phyloP scores from a whole-genome alignment of 768 basidiomycete genomes.

The Mycena rosella region DNA sequence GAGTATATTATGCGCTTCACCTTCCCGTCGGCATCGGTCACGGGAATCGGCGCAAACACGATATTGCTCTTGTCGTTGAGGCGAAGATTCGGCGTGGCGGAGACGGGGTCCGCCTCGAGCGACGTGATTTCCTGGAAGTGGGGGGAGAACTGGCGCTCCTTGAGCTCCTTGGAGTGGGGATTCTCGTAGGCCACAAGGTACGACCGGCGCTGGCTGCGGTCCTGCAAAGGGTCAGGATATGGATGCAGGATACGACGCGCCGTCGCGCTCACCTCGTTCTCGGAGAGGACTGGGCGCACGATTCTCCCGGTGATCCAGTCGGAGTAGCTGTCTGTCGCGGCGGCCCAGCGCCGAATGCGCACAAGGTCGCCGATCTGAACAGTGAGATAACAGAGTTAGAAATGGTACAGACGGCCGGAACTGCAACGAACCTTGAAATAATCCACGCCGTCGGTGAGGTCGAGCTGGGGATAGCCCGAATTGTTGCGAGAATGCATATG shows the following conservation, averaged over 20 bases:
- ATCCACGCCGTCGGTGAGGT: conserved; percentile 31
- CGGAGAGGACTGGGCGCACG: conserved; percentile 15
- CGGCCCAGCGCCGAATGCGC: conserved; percentile 29
- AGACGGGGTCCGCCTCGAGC: conserved; percentile 6
- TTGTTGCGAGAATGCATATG: background rate
- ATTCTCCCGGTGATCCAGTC: conserved; percentile 18
- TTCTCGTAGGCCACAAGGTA: conserved; percentile 23
- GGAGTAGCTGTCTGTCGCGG: conserved; percentile 13
- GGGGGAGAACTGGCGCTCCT: conserved; percentile 25
- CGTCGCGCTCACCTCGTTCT: conserved; percentile 7
- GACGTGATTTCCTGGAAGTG: conserved; percentile 27
- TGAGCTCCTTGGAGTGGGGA: background rate
- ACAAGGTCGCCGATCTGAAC: conserved; percentile 29
- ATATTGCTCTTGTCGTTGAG: background rate
- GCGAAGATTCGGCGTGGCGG: background rate
- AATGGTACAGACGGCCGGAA: background rate
- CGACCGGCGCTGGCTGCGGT: conserved; percentile 22
- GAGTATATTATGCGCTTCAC: conserved; percentile 19
- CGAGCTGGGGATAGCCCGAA: conserved; percentile 8
- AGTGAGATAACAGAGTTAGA: background rate
- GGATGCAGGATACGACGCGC: background rate
- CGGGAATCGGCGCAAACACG: conserved; percentile 25
- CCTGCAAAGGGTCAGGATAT: conserved; percentile 10
- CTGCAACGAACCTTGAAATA: conserved; percentile 28
- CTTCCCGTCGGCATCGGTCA: background rate